Conservation (phyloP, 768 basidiomycete species). For the Mycena latifolia region DNA sequence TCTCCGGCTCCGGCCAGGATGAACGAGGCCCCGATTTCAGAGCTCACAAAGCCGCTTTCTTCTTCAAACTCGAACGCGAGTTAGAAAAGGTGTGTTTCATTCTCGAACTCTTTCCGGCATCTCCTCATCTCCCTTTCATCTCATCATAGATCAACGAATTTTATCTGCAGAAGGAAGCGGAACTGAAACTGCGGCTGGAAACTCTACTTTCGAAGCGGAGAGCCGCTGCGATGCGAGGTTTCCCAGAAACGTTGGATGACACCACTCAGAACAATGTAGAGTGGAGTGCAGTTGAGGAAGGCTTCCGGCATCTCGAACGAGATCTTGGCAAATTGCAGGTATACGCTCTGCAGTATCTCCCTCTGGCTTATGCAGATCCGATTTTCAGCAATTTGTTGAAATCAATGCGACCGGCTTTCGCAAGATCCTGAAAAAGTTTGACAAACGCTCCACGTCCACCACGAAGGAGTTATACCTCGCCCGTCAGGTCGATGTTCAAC, state of each 20-base stretch:
- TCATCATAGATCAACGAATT: conserved; percentile 91
- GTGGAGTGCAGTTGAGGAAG: conserved; percentile 97
- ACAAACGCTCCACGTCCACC: conserved; percentile 93
- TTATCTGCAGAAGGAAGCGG: conserved; percentile 97
- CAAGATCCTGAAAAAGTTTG: conserved; percentile 98
- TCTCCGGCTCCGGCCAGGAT: conserved; percentile 73
- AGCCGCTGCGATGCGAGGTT: conserved; percentile 78
- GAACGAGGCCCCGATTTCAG: conserved; percentile 87
- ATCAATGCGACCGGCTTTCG: conserved; percentile 97
- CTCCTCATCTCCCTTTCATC: conserved; percentile 24
- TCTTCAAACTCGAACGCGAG: conserved; percentile 98
- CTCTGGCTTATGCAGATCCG: conserved; percentile 37
- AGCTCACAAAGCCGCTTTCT: conserved; percentile 97
- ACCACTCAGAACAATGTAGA: conserved; percentile 79
- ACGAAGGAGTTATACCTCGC: conserved; percentile 98
- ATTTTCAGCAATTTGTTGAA: conserved; percentile 91
- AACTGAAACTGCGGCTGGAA: conserved; percentile 91
- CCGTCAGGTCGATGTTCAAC: conserved; percentile 98
- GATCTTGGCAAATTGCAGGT: conserved; percentile 97
- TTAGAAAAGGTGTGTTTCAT: conserved; percentile 85
- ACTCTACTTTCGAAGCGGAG: conserved; percentile 95
- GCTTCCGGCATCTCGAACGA: conserved; percentile 92
- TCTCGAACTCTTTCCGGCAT: conserved; percentile 13
- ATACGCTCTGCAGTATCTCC: conserved; percentile 36
- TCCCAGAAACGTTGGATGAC: conserved; percentile 76